Conservation (phyloP, 495 filamentous ascomycete genomes). For the Pyrenula massariospora region DNA sequence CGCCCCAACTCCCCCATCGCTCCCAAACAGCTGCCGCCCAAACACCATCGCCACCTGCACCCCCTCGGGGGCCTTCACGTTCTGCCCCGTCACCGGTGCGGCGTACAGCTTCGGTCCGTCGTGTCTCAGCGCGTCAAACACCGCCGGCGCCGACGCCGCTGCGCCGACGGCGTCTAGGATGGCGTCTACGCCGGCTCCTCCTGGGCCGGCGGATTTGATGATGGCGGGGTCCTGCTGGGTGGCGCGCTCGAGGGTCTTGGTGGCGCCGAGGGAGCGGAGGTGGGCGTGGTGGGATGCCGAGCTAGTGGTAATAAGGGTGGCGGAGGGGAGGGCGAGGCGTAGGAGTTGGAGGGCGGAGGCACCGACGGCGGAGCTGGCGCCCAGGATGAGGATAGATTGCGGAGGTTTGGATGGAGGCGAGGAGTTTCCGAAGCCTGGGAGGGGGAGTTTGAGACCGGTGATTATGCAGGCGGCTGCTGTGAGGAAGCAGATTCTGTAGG, state of each 20-base stretch:
- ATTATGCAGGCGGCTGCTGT: constrained; percentile 21
- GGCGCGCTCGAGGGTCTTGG: constrained; percentile 17
- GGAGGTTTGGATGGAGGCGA: constrained; percentile 6
- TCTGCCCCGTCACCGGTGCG: constrained; percentile 18
- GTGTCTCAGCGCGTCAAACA: constrained; percentile 11
- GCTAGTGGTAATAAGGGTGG: constrained; percentile 26
- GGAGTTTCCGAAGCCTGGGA: constrained; percentile 13
- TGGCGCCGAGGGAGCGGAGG: constrained; percentile 19
- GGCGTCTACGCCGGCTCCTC: constrained; percentile 23
- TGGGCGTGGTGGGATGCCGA: constrained; percentile 18
- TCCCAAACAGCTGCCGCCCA: constrained; percentile 12
- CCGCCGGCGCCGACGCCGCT: constrained; percentile 6
- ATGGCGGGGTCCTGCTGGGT: constrained; percentile 7
- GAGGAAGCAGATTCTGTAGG: constrained; percentile 23
- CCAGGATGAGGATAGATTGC: constrained; percentile 26
- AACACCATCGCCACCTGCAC: constrained; percentile 12
- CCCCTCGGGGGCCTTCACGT: constrained; percentile 12
- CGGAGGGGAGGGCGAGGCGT: constrained; percentile 19
- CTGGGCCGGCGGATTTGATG: constrained; percentile 17
- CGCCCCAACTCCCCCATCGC: constrained; percentile 7
- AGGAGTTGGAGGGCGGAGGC: constrained; percentile 27
- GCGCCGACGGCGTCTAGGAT: constrained; percentile 27
- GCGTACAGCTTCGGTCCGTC: constrained; percentile 22
- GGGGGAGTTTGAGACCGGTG: constrained; percentile 15
- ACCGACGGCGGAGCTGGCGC: constrained; percentile 29